Base-by-base conservation (phyloP, 2,329 filamentous ascomycete species). In the Hymenoscyphus linearis region DNA sequence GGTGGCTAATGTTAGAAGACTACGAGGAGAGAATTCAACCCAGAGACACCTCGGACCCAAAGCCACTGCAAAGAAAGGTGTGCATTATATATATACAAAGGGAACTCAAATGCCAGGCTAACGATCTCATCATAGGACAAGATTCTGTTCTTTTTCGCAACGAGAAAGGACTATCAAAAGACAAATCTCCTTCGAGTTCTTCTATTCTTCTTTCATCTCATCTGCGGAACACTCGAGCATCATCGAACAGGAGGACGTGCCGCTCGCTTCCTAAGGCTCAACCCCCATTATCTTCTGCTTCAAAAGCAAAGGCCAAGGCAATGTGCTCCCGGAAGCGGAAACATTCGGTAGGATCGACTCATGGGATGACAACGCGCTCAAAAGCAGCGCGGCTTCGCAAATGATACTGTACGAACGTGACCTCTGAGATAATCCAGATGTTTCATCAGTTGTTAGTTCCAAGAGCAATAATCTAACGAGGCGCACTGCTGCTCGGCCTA, bases 331-430 rank as follows among this genome's bases (percentile, higher is more conserved):
- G n/a, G n/a, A 14, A 12, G 14, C 52, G 12, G 26, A 54, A 31
- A 25, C 52, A 54, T 27, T 27, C 6, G 26, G 22, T 12, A 9
- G 22, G 26, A 54, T 54, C 25, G 26, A 31, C 22, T 52, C 52
- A 54, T 54, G 9, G 52, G 22, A 54, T 54, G 52, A 54, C 7
- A 54, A 54, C 52, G 26, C 52, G 52, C 52, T 54, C 25, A 27
- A 54, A 54, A 54, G 26, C 52, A 27, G 35, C 35, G 52, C 52
- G 52, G 52, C 52, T 54, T 54, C 31, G 26, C 52, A 31, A 54
- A 54, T 22, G 22, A 54, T n/a, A n/a, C n/a, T n/a, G n/a, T 12
- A 31, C n/a, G 26, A 54, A 54, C 6, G 1, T 16, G 2, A 54
- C 52, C 52, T 31, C n/a, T 26, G 47, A 52, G 47, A 52, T 52